These are phyloP conservation scores for Termitomyces sp. DNA, from an alignment of 768 basidiomycete species.

Conservation along the genomic window DNA sequence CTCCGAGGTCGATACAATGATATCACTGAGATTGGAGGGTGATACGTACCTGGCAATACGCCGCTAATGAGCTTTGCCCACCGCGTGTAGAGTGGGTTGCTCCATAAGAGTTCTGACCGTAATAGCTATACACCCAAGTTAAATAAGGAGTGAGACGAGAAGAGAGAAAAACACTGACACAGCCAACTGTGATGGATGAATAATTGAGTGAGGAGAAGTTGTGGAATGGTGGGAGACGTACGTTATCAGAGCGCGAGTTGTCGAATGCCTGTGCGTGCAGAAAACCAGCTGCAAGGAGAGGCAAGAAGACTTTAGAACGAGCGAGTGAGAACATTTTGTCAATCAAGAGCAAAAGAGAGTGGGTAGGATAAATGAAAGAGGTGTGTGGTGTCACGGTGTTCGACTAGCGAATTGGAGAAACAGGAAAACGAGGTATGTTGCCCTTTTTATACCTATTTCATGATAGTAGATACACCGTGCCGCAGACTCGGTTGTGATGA, in stretches of 20 bases:
- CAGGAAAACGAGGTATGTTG: neutral
- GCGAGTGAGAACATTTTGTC: slow-evolving; percentile 2
- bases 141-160: too few relatives aligned
- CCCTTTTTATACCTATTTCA: neutral
- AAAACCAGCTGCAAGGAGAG: slow-evolving; percentile 5
- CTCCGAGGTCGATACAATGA: neutral
- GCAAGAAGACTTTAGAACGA: neutral
- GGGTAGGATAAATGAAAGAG: neutral
- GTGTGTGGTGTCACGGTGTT: neutral
- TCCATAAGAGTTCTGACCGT: slow-evolving; percentile 60
- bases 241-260: slow-evolving; percentile 19
- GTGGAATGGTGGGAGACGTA: too few relatives aligned
- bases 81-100: slow-evolving; percentile 40
- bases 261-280: slow-evolving; percentile 24
- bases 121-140: slow-evolving; percentile 25
- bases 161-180: slow-evolving; percentile 13
- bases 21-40: neutral
- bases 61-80: slow-evolving; percentile 37
- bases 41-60: slow-evolving; percentile 48
- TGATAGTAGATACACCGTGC: too few relatives aligned
- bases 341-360: neutral
- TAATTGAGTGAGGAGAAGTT: too few relatives aligned
- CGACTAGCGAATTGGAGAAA: neutral
- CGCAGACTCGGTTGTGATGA: too few relatives aligned
- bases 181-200: slow-evolving; percentile 20